A percentile compares a stretch with the other conserved stretches of the same genome.
phyloP scores from a whole-genome alignment of 768 basidiomycete species.

The Hericium rajendrae region DNA sequence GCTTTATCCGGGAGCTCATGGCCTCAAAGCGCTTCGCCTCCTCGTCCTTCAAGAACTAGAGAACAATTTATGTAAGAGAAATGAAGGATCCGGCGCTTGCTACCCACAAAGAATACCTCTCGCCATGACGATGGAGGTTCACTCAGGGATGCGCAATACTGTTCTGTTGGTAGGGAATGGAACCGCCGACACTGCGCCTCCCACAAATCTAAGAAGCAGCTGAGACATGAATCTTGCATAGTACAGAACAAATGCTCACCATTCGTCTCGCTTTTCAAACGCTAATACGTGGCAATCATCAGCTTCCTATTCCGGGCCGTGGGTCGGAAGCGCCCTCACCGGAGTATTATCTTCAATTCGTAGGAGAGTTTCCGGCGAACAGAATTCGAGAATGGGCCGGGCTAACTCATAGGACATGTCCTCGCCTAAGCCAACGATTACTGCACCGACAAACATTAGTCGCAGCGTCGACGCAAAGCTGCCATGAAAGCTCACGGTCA shows the following conservation, averaged over 20 bases:
- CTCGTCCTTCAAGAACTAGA: constrained; percentile 32
- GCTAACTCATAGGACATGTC: constrained; percentile 55
- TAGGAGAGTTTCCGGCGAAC: constrained; percentile 59
- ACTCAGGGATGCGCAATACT: not conserved
- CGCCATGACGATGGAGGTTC: constrained; percentile 5
- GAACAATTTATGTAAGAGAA: constrained; percentile 2
- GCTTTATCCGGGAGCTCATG: constrained; percentile 50
- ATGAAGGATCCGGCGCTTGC: constrained; percentile 6
- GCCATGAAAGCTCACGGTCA: constrained; percentile 39
- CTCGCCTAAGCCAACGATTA: constrained; percentile 49
- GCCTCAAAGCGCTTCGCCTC: constrained; percentile 61
- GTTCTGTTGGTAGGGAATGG: constrained; percentile 2
- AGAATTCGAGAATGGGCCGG: constrained; percentile 66
- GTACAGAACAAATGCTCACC: constrained; percentile 3
- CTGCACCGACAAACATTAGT: constrained; percentile 25
- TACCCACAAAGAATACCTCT: constrained; percentile 10
- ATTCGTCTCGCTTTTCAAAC: constrained; percentile 4
- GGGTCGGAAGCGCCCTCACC: constrained; percentile 31
- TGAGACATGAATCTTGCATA: not conserved
- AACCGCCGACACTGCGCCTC: constrained; percentile 8
- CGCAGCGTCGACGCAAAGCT: not conserved
- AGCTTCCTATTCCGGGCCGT: too few species aligned
- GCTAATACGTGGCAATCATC: too few species aligned
- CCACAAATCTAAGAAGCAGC: constrained; percentile 13
- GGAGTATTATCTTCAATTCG: constrained; percentile 63